These are phyloP conservation scores for Bryoerythrophyllum caledonicum DNA, from an alignment of 225 moss, liverwort and hornwort genomes.

Conservation along the genomic window DNA sequence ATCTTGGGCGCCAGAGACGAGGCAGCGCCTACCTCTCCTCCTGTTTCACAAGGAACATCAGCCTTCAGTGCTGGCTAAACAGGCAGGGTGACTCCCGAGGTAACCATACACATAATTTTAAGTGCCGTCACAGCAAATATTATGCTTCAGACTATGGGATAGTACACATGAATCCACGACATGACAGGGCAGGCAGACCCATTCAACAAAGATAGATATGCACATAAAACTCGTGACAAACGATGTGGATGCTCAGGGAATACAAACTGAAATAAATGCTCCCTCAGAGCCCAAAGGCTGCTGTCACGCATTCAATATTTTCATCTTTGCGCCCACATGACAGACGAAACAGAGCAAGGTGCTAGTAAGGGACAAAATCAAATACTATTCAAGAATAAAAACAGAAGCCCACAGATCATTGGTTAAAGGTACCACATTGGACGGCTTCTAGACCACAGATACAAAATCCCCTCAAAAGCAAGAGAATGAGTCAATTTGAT, in stretches of 20 bases:
- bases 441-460: not conserved
- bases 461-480: not conserved
- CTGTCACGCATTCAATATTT: constrained; percentile 27
- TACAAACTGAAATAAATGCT: constrained; percentile 35
- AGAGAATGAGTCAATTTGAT: not conserved
- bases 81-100: too few relatives aligned
- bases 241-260: constrained; percentile 40
- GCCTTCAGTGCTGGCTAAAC: not conserved
- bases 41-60: not conserved
- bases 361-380: not conserved
- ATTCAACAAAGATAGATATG: not conserved
- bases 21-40: constrained; percentile 83
- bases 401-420: not conserved
- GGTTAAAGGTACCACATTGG: not conserved
- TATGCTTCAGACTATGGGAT: too few relatives aligned
- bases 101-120: not conserved
- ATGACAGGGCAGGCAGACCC: not conserved
- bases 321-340: constrained; percentile 32
- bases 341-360: not conserved
- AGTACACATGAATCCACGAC: too few relatives aligned
- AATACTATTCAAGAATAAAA: not conserved
- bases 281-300: constrained; percentile 23
- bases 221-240: not conserved
- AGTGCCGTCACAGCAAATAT: too few relatives aligned
- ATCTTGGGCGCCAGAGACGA: constrained; percentile 85